These are phyloP conservation scores for Davidsoniella australis DNA, from an alignment of 2,329 filamentous ascomycete genomes.

Conservation along the genomic window DNA sequence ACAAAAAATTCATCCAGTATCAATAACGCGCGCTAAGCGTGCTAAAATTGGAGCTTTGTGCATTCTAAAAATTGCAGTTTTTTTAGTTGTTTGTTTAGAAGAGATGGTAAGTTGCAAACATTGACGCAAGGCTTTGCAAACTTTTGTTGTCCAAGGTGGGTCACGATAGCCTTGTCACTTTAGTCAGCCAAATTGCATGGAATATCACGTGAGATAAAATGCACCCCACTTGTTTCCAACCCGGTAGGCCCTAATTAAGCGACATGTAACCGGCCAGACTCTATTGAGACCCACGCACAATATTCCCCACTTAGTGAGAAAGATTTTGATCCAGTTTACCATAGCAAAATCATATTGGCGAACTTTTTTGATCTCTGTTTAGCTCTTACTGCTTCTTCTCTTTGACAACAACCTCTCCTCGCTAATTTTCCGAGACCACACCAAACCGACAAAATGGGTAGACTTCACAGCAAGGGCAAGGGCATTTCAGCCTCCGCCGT, in stretches of 20 bases:
- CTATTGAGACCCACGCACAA: slow-evolving; percentile 12
- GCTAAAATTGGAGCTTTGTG: background rate
- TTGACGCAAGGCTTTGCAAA: slow-evolving; percentile 1
- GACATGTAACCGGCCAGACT: slow-evolving; percentile 22
- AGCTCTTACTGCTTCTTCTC: slow-evolving; percentile 7
- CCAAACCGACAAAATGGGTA: slow-evolving; percentile 58
- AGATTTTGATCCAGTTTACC: background rate
- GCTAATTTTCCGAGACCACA: slow-evolving; percentile 18
- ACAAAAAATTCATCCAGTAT: background rate
- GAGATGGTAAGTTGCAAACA: background rate
- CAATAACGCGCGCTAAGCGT: too few species aligned
- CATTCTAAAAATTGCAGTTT: background rate
- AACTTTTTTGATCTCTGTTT: slow-evolving; percentile 10
- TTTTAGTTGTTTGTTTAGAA: slow-evolving; percentile 4
- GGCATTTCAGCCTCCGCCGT: slow-evolving; percentile 91
- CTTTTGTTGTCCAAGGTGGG: slow-evolving; percentile 9
- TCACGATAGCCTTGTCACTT: slow-evolving; percentile 5
- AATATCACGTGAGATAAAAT: slow-evolving; percentile 3
- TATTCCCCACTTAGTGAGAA: background rate
- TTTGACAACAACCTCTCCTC: slow-evolving; percentile 12
- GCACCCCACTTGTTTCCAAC: background rate
- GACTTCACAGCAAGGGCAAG: slow-evolving; percentile 99
- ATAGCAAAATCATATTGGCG: background rate
- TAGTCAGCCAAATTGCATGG: too few species aligned
- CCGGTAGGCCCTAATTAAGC: slow-evolving; percentile 28